Conservation (phyloP, 2,329 filamentous ascomycete genomes). For the Colletotrichum sp. region DNA sequence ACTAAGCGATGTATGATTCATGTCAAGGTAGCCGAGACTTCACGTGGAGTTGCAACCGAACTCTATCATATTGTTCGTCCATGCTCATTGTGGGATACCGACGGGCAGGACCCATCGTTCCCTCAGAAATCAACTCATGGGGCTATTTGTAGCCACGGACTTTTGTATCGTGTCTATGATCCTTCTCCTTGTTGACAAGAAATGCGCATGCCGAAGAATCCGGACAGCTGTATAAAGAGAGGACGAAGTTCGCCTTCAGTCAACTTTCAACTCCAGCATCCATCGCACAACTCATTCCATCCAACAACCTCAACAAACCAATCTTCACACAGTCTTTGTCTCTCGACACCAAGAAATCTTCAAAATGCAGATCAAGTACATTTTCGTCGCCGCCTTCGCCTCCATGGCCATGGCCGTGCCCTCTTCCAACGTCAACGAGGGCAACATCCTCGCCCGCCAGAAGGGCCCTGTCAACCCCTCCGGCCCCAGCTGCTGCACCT, state of each 20-base stretch:
- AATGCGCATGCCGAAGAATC: background rate
- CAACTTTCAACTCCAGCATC: fast-evolving
- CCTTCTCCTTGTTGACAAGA: background rate
- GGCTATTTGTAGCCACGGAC: background rate
- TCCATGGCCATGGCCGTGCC: background rate
- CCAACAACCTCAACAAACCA: fast-evolving
- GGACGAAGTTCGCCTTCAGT: background rate
- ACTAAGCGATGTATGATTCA: background rate
- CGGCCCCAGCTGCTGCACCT: background rate
- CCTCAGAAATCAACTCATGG: background rate
- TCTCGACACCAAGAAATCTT: background rate
- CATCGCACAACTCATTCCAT: background rate
- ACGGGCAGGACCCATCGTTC: background rate
- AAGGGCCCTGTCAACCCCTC: background rate
- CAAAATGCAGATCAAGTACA: background rate
- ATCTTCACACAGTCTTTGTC: background rate
- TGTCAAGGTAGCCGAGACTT: background rate
- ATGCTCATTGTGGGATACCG: background rate
- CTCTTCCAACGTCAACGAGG: background rate
- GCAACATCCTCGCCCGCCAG: background rate
- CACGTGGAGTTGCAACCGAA: background rate
- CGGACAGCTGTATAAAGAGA: background rate
- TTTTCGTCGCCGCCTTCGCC: background rate
- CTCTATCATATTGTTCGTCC: background rate
- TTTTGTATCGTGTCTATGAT: background rate